phyloP scores from a whole-genome alignment of 2,329 filamentous ascomycete genomes.

The Alternaria sp. region DNA sequence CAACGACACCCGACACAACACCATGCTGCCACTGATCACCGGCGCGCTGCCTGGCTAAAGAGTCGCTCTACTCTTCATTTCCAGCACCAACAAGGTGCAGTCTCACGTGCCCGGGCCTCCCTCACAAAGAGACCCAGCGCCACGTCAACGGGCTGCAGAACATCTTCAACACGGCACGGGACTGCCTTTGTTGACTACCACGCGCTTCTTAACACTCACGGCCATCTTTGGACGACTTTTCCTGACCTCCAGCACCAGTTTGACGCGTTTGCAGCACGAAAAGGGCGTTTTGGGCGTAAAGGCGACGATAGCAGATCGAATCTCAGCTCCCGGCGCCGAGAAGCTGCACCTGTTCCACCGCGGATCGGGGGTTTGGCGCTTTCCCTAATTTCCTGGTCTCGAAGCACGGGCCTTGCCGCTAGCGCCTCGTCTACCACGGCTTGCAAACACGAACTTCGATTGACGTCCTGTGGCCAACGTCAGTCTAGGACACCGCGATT shows the following conservation, averaged over 20 bases:
- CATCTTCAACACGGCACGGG: constrained; percentile 12
- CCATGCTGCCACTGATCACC: constrained; percentile 35
- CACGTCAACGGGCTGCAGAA: constrained; percentile 44
- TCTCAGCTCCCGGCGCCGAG: constrained; percentile 45
- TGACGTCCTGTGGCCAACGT: constrained; percentile 20
- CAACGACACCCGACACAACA: constrained; percentile 30
- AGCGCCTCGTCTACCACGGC: constrained; percentile 24
- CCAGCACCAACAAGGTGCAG: constrained; percentile 8
- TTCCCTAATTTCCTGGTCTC: constrained; percentile 26
- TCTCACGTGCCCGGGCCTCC: constrained; percentile 35
- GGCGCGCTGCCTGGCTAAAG: constrained; percentile 33
- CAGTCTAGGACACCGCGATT: constrained; percentile 13
- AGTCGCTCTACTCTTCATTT: constrained; percentile 4
- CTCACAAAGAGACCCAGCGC: constrained; percentile 39
- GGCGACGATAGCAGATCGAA: constrained; percentile 34
- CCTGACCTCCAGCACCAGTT: constrained; percentile 1
- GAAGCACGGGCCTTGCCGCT: constrained; percentile 25
- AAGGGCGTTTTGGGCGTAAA: constrained; percentile 20
- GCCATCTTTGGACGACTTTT: background rate
- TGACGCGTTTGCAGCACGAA: constrained; percentile 24
- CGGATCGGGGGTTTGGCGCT: constrained; percentile 34
- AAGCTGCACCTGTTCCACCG: constrained; percentile 36
- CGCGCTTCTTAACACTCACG: constrained; percentile 10
- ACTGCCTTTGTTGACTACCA: constrained; percentile 16
- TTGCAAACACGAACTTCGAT: constrained; percentile 24